A percentile compares a stretch with the other conserved stretches of the same genome.
These are phyloP conservation scores for Phytophthora rubi DNA, from an alignment of 352 stramenopile species.

Conservation along the genomic window DNA sequence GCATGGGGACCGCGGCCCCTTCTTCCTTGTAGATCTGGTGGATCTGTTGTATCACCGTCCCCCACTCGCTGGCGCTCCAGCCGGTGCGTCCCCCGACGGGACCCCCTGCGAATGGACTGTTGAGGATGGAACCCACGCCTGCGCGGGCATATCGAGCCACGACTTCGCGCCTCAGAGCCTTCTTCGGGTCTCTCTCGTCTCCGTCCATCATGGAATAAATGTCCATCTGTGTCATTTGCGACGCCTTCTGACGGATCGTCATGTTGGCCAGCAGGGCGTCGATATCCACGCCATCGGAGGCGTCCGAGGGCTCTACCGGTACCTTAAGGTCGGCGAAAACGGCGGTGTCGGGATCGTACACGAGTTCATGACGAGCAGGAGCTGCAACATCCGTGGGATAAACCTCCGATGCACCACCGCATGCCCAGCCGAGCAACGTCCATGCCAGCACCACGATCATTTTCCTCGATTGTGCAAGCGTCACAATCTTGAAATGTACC, in stretches of 20 bases:
- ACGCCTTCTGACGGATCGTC: constrained; percentile 71
- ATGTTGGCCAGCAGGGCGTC: constrained; percentile 40
- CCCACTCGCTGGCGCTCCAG: constrained; percentile 79
- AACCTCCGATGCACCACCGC: background rate
- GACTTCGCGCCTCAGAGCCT: constrained; percentile 55
- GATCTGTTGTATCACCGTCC: constrained; percentile 67
- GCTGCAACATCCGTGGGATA: background rate
- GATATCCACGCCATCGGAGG: constrained; percentile 15
- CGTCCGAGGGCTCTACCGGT: background rate
- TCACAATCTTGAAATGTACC: background rate
- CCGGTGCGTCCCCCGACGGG: constrained; percentile 54
- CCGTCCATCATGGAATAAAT: constrained; percentile 85
- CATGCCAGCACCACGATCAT: constrained; percentile 36
- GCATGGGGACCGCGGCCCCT: constrained; percentile 64
- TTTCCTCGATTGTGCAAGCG: constrained; percentile 24
- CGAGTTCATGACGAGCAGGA: constrained; percentile 19
- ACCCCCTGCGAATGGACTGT: constrained; percentile 65
- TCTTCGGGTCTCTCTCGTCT: constrained; percentile 52
- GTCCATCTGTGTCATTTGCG: constrained; percentile 93
- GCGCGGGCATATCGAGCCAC: constrained; percentile 70
- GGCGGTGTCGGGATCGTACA: constrained; percentile 29
- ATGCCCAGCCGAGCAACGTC: constrained; percentile 28
- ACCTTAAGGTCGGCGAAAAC: constrained; percentile 13
- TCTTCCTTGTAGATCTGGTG: constrained; percentile 69
- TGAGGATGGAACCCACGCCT: constrained; percentile 89